A percentile compares a stretch with the other conserved stretches of the same genome.
These are phyloP conservation scores for Scutellaria galericulata DNA, from an alignment of 257 asterid genomes.

Conservation along the genomic window DNA sequence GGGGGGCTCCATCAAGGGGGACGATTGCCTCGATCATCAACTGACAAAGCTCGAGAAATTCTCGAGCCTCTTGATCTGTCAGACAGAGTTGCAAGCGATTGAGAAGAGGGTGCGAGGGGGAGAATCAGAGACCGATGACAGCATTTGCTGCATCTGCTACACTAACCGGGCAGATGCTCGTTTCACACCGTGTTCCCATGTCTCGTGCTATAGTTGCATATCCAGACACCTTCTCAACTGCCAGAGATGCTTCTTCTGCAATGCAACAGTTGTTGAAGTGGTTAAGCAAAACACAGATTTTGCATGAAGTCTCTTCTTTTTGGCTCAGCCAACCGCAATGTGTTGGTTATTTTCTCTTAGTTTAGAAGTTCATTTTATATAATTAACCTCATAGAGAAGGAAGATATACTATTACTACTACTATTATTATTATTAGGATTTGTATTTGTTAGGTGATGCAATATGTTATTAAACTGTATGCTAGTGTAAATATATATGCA, in stretches of 20 bases:
- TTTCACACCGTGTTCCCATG: constrained; percentile 75
- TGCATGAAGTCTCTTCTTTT: constrained; percentile 21
- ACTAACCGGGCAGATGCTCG: constrained; percentile 58
- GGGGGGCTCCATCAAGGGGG: constrained; percentile 69
- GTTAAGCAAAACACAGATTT: constrained; percentile 37
- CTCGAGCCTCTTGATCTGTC: constrained; percentile 62
- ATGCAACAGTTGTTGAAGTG: constrained; percentile 67
- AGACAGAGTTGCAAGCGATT: constrained; percentile 50
- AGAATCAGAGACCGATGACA: constrained; percentile 57
- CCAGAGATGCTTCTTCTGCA: constrained; percentile 95
- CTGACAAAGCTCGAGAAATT: constrained; percentile 68
- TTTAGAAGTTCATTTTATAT: constrained; percentile 29
- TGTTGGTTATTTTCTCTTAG: constrained; percentile 25
- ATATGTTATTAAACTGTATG: constrained; percentile 23
- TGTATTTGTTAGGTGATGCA: constrained; percentile 27
- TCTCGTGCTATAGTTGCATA: constrained; percentile 87
- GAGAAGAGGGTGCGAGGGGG: constrained; percentile 45
- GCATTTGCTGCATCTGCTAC: constrained; percentile 86
- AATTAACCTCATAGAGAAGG: constrained; percentile 5
- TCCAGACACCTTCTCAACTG: constrained; percentile 88
- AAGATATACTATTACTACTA: not conserved
- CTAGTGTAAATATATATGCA: constrained; percentile 38
- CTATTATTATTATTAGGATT: constrained; percentile 19
- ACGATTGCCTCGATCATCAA: constrained; percentile 56
- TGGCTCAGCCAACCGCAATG: not conserved